Conservation (phyloP, 345 rosid genomes). For the Rhizophora mangle region DNA sequence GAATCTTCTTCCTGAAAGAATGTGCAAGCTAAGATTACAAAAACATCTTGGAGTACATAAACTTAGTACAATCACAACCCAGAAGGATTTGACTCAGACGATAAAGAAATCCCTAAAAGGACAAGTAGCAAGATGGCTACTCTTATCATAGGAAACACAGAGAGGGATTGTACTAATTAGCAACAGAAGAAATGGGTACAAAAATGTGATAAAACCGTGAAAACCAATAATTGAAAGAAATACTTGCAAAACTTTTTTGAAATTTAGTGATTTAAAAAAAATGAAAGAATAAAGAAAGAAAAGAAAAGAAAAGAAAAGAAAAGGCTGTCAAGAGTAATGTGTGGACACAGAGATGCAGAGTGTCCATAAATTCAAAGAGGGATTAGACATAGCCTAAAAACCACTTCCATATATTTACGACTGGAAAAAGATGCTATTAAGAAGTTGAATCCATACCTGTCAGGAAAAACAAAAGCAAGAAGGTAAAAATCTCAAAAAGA, state of each 20-base stretch:
- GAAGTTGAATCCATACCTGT: no score
- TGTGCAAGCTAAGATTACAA: slow-evolving; percentile 12
- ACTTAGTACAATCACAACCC: background rate
- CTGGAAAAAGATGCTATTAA: no score
- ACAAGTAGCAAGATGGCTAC: background rate
- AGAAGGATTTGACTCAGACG: no score
- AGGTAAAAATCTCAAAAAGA: no score
- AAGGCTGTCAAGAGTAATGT: no score
- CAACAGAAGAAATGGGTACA: background rate
- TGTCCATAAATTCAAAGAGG: no score
- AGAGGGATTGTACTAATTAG: background rate
- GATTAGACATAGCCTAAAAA: no score
- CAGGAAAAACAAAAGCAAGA: no score
- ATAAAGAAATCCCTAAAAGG: background rate
- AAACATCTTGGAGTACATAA: background rate
- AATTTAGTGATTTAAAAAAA: no score
- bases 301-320: background rate
- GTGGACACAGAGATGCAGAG: background rate
- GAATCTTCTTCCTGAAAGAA: slow-evolving; percentile 77
- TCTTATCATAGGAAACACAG: background rate
- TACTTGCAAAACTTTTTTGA: background rate
- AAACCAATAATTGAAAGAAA: background rate
- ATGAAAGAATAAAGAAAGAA: background rate
- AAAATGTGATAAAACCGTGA: background rate
- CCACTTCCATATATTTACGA: no score